phyloP scores from a whole-genome alignment of 2,329 filamentous ascomycete genomes.

The Fonsecaea nubica region DNA sequence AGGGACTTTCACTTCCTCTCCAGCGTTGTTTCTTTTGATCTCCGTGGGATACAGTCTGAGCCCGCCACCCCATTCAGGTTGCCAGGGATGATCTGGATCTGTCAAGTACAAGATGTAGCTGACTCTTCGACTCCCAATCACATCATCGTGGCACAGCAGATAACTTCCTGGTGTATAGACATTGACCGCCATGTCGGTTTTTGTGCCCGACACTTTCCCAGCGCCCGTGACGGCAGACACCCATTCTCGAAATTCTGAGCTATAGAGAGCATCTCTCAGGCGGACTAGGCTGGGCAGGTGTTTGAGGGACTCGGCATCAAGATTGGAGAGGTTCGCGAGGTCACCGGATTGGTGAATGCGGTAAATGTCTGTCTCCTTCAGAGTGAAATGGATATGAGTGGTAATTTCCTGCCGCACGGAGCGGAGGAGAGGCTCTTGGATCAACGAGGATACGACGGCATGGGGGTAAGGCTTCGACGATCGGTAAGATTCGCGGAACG shows the following conservation, averaged over 20 bases:
- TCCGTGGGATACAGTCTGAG: constrained; percentile 81
- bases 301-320: constrained; percentile 82
- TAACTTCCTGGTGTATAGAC: constrained; percentile 97
- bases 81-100: constrained; percentile 89
- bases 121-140: constrained; percentile 93
- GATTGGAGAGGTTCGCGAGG: constrained; percentile 91
- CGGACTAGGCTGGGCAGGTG: constrained; percentile 88
- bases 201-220: constrained; percentile 84
- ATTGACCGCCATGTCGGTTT: constrained; percentile 99
- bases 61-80: constrained; percentile 89
- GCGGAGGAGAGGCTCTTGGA: constrained; percentile 82
- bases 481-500: constrained; percentile 53
- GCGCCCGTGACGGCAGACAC: constrained; percentile 84
- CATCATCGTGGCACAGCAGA: constrained; percentile 95
- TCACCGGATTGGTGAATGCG: constrained; percentile 99
- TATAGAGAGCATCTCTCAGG: constrained; percentile 95
- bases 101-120: constrained; percentile 98
- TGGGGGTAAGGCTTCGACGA: constrained; percentile 75
- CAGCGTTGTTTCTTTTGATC: constrained; percentile 70
- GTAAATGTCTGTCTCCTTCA: constrained; percentile 99
- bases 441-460: constrained; percentile 81
- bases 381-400: constrained; percentile 90
- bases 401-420: constrained; percentile 87
- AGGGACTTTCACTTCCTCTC: constrained; percentile 78
- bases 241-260: constrained; percentile 84